Conservation (phyloP, 2,329 filamentous ascomycete species). For the Cordyceps tenuipes region DNA sequence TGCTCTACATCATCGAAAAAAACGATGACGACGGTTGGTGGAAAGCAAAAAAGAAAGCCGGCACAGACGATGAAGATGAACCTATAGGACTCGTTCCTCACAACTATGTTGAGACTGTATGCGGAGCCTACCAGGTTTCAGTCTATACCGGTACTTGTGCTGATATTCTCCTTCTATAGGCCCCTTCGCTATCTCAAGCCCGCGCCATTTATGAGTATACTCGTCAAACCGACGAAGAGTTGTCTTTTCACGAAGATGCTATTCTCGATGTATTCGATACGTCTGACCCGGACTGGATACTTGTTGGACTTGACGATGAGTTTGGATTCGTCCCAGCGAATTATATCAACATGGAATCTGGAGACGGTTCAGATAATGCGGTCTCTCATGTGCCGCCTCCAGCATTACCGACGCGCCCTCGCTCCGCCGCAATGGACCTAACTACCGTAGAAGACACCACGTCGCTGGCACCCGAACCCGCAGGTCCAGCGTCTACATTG, state of each 20-base stretch:
- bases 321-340: conserved; percentile 94
- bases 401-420: conserved; percentile 35
- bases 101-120: conserved; percentile 90
- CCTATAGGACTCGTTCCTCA: conserved; percentile 83
- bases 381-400: conserved; percentile 29
- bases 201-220: conserved; percentile 98
- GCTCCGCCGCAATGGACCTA: conserved; percentile 24
- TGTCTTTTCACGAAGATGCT: conserved; percentile 89
- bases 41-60: conserved; percentile 89
- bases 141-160: neutral
- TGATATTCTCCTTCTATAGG: conserved; percentile 35
- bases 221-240: conserved; percentile 92
- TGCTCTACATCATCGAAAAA: conserved; percentile 84
- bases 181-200: conserved; percentile 58
- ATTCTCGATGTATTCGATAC: conserved; percentile 78
- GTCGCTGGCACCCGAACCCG: conserved; percentile 18
- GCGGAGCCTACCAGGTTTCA: neutral
- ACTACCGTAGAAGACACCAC: conserved; percentile 23
- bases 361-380: conserved; percentile 34
- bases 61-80: conserved; percentile 78
- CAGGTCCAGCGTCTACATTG: conserved; percentile 45
- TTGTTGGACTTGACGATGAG: conserved; percentile 76
- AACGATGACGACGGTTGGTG: conserved; percentile 77
- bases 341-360: conserved; percentile 71
- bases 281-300: conserved; percentile 91